phyloP scores from a whole-genome alignment of 129 eudicot genomes.

The Mikania micrantha region DNA sequence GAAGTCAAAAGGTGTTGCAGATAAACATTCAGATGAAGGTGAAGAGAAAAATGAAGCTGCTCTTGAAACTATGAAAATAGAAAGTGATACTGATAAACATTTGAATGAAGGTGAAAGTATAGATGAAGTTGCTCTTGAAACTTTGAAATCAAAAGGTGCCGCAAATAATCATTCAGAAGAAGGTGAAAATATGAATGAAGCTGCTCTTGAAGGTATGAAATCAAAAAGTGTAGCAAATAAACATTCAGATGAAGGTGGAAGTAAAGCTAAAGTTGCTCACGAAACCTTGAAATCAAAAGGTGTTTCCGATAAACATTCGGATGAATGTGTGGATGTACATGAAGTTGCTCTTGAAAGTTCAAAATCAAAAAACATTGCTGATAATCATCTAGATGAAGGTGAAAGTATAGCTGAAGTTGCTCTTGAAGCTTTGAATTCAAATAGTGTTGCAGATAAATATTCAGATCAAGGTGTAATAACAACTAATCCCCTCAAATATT shows the following conservation, averaged over 20 bases:
- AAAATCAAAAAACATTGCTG: too few relatives aligned
- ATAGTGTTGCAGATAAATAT: too few relatives aligned
- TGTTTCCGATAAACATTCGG: neutral
- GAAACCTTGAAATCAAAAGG: neutral
- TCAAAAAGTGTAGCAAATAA: slow-evolving; percentile 8
- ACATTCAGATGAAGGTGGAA: too few relatives aligned
- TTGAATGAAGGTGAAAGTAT: slow-evolving; percentile 1
- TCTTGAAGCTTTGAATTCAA: too few relatives aligned
- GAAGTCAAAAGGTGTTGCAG: neutral
- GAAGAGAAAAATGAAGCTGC: slow-evolving; percentile 14
- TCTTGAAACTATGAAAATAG: slow-evolving; percentile 1
- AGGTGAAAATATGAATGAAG: too few relatives aligned
- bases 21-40: slow-evolving; percentile 14
- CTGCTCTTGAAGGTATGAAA: too few relatives aligned
- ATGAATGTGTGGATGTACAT: too few relatives aligned
- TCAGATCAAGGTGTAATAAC: too few relatives aligned
- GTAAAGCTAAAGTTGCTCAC: slow-evolving; percentile 2
- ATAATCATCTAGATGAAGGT: too few relatives aligned
- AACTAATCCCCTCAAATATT: neutral
- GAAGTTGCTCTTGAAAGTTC: too few relatives aligned
- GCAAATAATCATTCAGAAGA: neutral
- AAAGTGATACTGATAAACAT: neutral
- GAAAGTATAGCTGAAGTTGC: too few relatives aligned
- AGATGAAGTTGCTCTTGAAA: slow-evolving; percentile 1
- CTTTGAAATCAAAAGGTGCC: neutral